Evolutionary conservation across 768 basidiomycete species (phyloP), one percentile per base, ranked within the genome.

Genomic region (Rhodotorula babjevae): DNA sequence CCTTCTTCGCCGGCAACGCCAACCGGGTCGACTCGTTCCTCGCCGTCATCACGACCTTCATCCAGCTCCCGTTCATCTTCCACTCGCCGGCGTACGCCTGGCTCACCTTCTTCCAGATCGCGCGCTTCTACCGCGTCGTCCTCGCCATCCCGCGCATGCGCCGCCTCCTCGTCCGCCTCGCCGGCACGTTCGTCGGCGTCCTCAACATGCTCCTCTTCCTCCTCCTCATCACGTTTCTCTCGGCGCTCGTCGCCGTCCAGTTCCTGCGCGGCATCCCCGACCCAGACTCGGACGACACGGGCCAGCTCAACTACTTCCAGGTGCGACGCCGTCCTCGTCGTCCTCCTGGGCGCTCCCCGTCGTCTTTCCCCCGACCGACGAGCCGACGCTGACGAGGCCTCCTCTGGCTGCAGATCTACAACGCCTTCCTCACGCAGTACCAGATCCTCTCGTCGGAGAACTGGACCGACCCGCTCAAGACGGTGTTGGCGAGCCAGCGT

Each of bases 391-490:
- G 27, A 50, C 23, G 12, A 27, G 36, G 5, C 36, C 27, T 12
- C 11, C 27, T 25, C 4, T 15, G 2, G n/a, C n/a, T 25, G 27
- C 50, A 55, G 40, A 81, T 92, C 16, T 94, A 87, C 83, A 92
- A 90, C 77, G 83, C 91, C 0, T 97, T 95, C 79, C 81, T 96
- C 33, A 91, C 87, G 0, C 84, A 93, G 77, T 98, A 94, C 79
- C 86, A 94, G 81, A 84, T 97, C 3, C 90, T 92, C 81, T 92
- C 92, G 0, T 91, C 91, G 0, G 95, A 98, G 81, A 92, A 96
- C 80, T 98, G 95, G 93, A 87, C 89, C n/a, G 83, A 86, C 73
- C 84, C 91, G 14, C 78, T 92, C 52, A 91, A 91, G 76, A 81
- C 79, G 15, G 84, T 88, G 11, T 85, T 88, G 0, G 79, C 79